A percentile compares a stretch with the other conserved stretches of the same genome.
Evolutionary conservation across 1,284 basidiomycete genomes (phyloP).

Genomic region (Ustilago sp.): DNA sequence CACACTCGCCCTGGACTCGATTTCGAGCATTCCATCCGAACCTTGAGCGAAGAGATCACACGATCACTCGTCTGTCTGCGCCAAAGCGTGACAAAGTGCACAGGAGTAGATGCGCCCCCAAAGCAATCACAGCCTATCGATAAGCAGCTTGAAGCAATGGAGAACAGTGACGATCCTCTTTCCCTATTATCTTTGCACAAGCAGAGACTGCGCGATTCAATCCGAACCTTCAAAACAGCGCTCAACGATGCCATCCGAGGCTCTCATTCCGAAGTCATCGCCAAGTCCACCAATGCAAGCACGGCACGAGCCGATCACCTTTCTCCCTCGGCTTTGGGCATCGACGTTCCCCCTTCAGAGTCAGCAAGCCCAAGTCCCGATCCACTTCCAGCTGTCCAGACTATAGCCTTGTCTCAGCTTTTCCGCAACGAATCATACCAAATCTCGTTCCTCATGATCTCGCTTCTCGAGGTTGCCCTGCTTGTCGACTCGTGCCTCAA

Average conservation of each 20-base stretch:
- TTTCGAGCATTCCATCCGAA: conserved; percentile 20
- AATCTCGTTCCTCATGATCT: conserved; percentile 54
- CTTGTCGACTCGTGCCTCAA: conserved; percentile 38
- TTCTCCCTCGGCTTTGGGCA: background rate
- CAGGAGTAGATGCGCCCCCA: background rate
- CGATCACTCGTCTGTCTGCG: conserved; percentile 30
- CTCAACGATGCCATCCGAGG: conserved; percentile 27
- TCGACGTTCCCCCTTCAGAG: background rate
- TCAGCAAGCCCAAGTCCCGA: background rate
- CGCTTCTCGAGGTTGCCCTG: conserved; percentile 56
- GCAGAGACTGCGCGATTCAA: conserved; percentile 20
- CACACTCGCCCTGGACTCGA: conserved; percentile 9
- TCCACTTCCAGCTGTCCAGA: background rate
- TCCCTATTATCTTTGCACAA: conserved; percentile 18
- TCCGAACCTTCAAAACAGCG: conserved; percentile 31
- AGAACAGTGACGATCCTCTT: conserved; percentile 11
- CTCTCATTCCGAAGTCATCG: conserved; percentile 16
- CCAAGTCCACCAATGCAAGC: conserved; percentile 3
- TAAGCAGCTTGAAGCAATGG: background rate
- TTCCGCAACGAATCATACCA: conserved; percentile 55
- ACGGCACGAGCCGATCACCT: background rate
- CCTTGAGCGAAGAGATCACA: conserved; percentile 28
- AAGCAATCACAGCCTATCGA: background rate
- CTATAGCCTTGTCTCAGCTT: conserved; percentile 17
- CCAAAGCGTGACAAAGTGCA: conserved; percentile 20